These are phyloP conservation scores for Floccularia luteovirens DNA, from an alignment of 768 basidiomycete species.

Conservation along the genomic window DNA sequence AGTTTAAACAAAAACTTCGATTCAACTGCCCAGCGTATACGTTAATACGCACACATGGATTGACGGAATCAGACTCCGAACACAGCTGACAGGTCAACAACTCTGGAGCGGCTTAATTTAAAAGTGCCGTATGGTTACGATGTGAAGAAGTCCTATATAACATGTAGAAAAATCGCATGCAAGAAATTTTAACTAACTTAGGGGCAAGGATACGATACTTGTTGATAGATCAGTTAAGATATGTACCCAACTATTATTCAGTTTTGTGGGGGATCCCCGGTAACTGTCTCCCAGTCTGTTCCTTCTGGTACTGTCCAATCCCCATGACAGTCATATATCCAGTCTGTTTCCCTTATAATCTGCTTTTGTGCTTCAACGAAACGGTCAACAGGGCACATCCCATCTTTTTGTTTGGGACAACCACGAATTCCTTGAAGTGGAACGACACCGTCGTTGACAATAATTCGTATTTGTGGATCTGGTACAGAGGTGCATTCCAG, in stretches of 20 bases:
- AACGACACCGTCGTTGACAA: conserved; percentile 83
- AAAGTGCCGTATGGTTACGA: conserved; percentile 42
- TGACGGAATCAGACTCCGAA: too few relatives aligned
- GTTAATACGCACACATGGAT: too few relatives aligned
- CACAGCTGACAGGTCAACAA: conserved; percentile 93
- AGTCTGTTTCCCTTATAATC: conserved; percentile 61
- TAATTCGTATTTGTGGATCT: conserved; percentile 63
- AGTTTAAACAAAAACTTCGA: too few relatives aligned
- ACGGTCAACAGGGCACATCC: conserved; percentile 66
- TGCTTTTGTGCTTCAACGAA: conserved; percentile 68
- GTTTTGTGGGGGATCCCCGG: conserved; percentile 47
- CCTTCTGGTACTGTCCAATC: conserved; percentile 70
- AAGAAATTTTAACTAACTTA: conserved; percentile 60
- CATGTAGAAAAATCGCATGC: conserved; percentile 77
- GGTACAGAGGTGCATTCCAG: conserved; percentile 48
- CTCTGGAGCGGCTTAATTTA: conserved; percentile 70
- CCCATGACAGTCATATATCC: conserved; percentile 68
- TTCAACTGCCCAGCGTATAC: too few relatives aligned
- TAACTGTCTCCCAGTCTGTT: conserved; percentile 62
- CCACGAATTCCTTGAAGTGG: conserved; percentile 74
- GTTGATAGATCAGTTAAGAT: conserved; percentile 35
- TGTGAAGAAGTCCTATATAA: neutral
- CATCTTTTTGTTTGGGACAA: conserved; percentile 65
- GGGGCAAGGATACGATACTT: conserved; percentile 72
- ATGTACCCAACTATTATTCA: neutral